Evolutionary conservation across 2,329 filamentous ascomycete genomes (phyloP).

Genomic region (Fusarium longipes): DNA sequence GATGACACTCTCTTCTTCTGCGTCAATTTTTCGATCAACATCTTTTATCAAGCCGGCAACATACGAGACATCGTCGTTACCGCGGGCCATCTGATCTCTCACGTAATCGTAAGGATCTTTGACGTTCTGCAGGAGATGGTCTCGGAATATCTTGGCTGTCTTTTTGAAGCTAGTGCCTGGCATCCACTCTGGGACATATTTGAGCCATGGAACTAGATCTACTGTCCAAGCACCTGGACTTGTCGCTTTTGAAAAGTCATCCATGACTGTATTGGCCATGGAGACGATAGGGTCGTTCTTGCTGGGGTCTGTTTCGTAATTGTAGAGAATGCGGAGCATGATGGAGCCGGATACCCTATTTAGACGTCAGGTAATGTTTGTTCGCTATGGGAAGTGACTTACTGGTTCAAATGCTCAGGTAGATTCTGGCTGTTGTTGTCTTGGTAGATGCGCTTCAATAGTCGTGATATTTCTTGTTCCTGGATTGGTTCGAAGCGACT

Average conservation of each 20-base stretch:
- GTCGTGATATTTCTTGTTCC: not conserved
- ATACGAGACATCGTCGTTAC: conserved; percentile 5
- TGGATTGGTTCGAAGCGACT: conserved; percentile 7
- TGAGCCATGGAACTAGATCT: conserved; percentile 9
- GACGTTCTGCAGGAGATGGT: not conserved
- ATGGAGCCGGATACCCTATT: conserved; percentile 1
- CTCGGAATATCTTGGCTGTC: not conserved
- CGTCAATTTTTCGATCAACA: not conserved
- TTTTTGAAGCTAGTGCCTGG: conserved; percentile 4
- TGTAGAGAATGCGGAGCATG: conserved; percentile 23
- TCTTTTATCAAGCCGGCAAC: conserved; percentile 13
- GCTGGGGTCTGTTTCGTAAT: not conserved
- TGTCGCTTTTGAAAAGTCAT: conserved; percentile 19
- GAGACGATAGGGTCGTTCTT: conserved; percentile 8
- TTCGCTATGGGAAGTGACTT: fast-evolving
- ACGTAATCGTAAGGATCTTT: conserved; percentile 10
- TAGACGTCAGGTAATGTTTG: not conserved
- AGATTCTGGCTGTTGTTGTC: not conserved
- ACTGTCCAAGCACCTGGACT: conserved; percentile 16
- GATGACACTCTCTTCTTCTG: conserved; percentile 15
- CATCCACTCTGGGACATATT: conserved; percentile 9
- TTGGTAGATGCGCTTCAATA: not conserved
- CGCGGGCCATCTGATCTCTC: not conserved
- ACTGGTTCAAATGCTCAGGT: conserved; percentile 11
- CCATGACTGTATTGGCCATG: conserved; percentile 17